These are phyloP conservation scores for Candida loeiensis DNA, from an alignment of 805 yeast genomes.

Conservation along the genomic window DNA sequence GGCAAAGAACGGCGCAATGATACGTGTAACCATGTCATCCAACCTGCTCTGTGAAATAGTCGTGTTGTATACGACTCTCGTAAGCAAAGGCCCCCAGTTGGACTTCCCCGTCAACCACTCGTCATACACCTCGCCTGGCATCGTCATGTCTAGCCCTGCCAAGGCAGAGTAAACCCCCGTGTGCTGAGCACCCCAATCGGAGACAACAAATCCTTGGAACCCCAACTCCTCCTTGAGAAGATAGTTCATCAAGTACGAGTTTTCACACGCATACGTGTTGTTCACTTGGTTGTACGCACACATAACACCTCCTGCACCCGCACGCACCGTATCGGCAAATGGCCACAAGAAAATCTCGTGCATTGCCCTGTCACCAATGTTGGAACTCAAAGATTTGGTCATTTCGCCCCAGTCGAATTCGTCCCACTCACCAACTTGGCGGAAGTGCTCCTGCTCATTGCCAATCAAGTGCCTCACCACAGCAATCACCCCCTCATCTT, in stretches of 20 bases:
- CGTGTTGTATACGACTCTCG: slow-evolving; percentile 52
- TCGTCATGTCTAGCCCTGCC: slow-evolving; percentile 62
- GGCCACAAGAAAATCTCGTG: slow-evolving; percentile 67
- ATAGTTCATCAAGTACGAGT: slow-evolving; percentile 51
- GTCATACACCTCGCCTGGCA: slow-evolving; percentile 58
- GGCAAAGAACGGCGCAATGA: slow-evolving; percentile 54
- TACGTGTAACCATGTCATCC: slow-evolving; percentile 60
- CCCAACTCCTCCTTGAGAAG: slow-evolving; percentile 59
- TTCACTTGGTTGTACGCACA: slow-evolving; percentile 58
- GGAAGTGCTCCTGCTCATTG: slow-evolving; percentile 59
- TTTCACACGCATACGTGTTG: slow-evolving; percentile 57
- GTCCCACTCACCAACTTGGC: slow-evolving; percentile 52
- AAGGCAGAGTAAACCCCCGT: slow-evolving; percentile 53
- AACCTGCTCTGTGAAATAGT: slow-evolving; percentile 51
- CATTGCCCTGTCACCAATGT: slow-evolving; percentile 58
- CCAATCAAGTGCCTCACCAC: slow-evolving; percentile 56
- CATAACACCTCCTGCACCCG: slow-evolving; percentile 62
- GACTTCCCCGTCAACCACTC: slow-evolving; percentile 53
- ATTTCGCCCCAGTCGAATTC: slow-evolving; percentile 43
- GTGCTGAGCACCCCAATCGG: slow-evolving; percentile 67
- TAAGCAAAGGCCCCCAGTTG: slow-evolving; percentile 55
- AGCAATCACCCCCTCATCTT: slow-evolving; percentile 56
- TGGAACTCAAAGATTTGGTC: slow-evolving; percentile 44
- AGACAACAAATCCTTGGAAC: slow-evolving; percentile 63
- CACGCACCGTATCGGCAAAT: slow-evolving; percentile 57